Base-by-base conservation (phyloP, 306 rosid species). In the Elaeagnus macrophylla region DNA sequence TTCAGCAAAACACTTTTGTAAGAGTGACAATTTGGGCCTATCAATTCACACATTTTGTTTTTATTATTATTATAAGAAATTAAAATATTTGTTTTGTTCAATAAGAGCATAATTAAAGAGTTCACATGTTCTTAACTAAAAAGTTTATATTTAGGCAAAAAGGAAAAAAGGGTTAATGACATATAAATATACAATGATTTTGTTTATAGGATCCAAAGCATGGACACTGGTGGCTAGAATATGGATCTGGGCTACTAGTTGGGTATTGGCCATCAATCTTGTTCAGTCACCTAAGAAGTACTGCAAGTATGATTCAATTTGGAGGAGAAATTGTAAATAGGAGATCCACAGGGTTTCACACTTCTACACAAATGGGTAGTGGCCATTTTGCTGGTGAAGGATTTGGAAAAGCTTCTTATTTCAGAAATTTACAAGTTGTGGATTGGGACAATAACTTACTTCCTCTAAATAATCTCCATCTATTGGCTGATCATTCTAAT, bases 331-430 rank as follows among this genome's bases (percentile, higher is more conserved):
- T 93, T 48, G 96, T 93, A 60, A 87, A 93, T 57, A 78, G 87
- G 15, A 72, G 82, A 58, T 82, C 95, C 50, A 72, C 85, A 46
- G 99, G 99, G 0, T 82, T 70, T 19, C 99, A 93, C 84, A 93
- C 99, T 7, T 79, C 85, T 6, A 93, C 99, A 14, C 88, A 93
- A 51, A 93, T 93, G 99, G 99, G 99, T 0, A 93, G 99, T 72
- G 99, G 99, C 10, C 99, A 93, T 75, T 93, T 93, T 77, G 80
- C 99, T 18, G 94, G 56, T 50, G 96, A 89, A 67, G 99, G 99
- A 1, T 87, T 83, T 73, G 73, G 82, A 66, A 93, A 79, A 82
- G 96, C 99, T 53, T 81, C 99, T 0, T 93, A 93, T 70, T 93
- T 93, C 80, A 87, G 99, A 61, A 87, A 93, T 51, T 61, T 93